These are phyloP conservation scores for Saccharomyces hybrid DNA, from an alignment of 1,139 yeast species.

Conservation along the genomic window DNA sequence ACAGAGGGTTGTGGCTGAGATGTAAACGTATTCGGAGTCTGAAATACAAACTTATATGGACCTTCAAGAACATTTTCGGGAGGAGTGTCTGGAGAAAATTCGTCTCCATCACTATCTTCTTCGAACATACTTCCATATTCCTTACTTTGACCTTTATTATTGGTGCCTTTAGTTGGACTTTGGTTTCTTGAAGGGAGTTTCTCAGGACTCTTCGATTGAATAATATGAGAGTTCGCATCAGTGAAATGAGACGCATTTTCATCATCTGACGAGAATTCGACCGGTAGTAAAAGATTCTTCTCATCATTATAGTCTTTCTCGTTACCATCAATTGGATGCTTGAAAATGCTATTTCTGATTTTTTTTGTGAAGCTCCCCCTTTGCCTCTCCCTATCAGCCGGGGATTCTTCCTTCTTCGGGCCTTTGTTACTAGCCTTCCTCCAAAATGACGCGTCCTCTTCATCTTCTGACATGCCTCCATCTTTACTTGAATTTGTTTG, in stretches of 20 bases:
- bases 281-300: not conserved
- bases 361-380: not conserved
- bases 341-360: not conserved
- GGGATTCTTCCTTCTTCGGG: not conserved
- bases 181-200: not conserved
- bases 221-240: not conserved
- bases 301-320: not conserved
- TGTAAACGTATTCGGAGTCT: slow-evolving; percentile 8
- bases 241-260: not conserved
- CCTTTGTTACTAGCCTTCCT: not conserved
- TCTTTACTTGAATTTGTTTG: not conserved
- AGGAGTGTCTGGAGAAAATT: slow-evolving; percentile 7
- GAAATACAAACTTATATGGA: slow-evolving; percentile 12
- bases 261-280: not conserved
- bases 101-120: not conserved
- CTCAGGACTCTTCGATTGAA: not conserved
- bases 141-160: not conserved
- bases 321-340: not conserved
- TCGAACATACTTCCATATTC: not conserved
- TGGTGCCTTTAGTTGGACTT: not conserved
- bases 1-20: not conserved
- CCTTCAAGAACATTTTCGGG: slow-evolving; percentile 4
- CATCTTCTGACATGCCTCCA: not conserved
- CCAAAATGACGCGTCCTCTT: not conserved
- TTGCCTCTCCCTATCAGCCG: not conserved